phyloP scores from a whole-genome alignment of 1,284 basidiomycete genomes.

The Sphagnurus paluster region DNA sequence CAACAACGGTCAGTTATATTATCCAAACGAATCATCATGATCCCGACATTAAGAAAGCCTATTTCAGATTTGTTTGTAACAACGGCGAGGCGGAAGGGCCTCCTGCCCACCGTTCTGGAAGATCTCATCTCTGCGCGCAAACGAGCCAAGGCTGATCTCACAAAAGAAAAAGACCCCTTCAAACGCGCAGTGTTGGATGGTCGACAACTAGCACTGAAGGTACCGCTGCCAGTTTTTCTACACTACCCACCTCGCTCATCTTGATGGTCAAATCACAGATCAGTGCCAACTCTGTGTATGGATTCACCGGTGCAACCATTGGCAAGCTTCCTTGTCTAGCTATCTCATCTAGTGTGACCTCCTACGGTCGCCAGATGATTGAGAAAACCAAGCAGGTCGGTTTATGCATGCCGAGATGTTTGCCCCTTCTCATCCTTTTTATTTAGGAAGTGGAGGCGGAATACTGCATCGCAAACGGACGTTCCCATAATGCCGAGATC shows the following conservation, averaged over 20 bases:
- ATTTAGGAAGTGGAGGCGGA: constrained; percentile 83
- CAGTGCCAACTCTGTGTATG: constrained; percentile 96
- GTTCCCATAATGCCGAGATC: constrained; percentile 84
- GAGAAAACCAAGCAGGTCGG: constrained; percentile 86
- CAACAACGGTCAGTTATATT: constrained; percentile 71
- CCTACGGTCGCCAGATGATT: constrained; percentile 97
- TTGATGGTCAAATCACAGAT: constrained; percentile 55
- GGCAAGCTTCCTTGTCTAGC: constrained; percentile 92
- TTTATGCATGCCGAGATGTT: neutral
- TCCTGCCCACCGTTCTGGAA: constrained; percentile 89
- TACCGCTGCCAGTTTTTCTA: no score
- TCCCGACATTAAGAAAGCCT: neutral
- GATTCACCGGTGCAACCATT: constrained; percentile 94
- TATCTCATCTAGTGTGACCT: constrained; percentile 91
- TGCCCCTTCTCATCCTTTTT: neutral
- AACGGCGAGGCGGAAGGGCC: constrained; percentile 73
- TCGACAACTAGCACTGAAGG: constrained; percentile 92
- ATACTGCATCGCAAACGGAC: constrained; percentile 85
- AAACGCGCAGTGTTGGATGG: constrained; percentile 94
- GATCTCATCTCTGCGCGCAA: constrained; percentile 91
- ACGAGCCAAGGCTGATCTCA: constrained; percentile 89
- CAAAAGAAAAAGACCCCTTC: constrained; percentile 94
- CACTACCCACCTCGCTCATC: no score
- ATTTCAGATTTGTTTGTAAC: constrained; percentile 83
- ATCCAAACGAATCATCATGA: neutral